These are phyloP conservation scores for Aurifilum marmelostoma DNA, from an alignment of 2,329 filamentous ascomycete genomes.

Conservation along the genomic window DNA sequence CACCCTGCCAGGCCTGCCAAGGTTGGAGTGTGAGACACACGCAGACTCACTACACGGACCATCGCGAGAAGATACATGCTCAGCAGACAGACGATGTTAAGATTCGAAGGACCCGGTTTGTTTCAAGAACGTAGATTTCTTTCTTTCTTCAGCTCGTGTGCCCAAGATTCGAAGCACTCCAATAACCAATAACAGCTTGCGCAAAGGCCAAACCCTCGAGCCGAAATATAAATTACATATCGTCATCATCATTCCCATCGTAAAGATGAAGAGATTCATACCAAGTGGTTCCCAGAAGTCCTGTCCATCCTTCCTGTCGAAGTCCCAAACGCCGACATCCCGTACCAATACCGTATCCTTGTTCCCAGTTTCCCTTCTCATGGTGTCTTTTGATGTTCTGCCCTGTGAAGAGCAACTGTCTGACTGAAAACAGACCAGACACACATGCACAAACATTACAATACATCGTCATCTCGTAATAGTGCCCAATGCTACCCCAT, in stretches of 20 bases:
- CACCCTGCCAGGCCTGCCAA: too few species aligned
- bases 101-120: too few species aligned
- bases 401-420: background rate
- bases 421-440: background rate
- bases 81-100: background rate
- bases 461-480: background rate
- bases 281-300: background rate
- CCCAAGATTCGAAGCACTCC: background rate
- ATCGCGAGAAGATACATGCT: too few species aligned
- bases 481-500: background rate
- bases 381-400: background rate
- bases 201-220: background rate
- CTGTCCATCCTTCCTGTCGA: conserved; percentile 4
- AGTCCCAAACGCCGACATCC: background rate
- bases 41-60: too few species aligned
- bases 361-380: background rate
- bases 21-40: too few species aligned
- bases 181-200: background rate
- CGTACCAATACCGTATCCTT: background rate
- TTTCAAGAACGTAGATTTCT: background rate
- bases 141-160: background rate
- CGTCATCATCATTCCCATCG: background rate
- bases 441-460: background rate
- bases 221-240: background rate
- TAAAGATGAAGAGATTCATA: background rate